Evolutionary conservation across 768 basidiomycete species (phyloP), one percentile per base, ranked within the genome.

Genomic region (Tylopilus balloui): DNA sequence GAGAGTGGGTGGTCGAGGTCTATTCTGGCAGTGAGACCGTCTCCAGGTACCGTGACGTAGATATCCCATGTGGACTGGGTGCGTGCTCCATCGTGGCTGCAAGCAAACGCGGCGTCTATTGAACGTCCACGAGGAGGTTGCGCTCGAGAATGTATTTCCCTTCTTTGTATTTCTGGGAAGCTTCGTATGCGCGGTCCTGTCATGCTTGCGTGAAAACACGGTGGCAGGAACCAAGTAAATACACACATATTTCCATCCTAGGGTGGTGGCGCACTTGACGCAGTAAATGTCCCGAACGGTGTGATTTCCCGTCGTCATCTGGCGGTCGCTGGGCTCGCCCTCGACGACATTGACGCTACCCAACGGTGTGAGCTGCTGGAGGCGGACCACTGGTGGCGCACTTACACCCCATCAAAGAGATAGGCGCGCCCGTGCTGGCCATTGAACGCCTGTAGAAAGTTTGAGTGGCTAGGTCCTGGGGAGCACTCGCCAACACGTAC

Each of bases 231-330:
- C n/a, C 23, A 44, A 10, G 28, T 2, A 28, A 20, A 21, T 29
- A 63, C 61, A 34, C 65, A 91, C 96, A 68, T 99, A 99, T 92
- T 97, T 97, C 95, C 96, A 98, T 48, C 95, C 95, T 27, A 99
- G 78, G 15, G 78, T 80, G 42, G 79, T 80, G 51, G 81, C 79
- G 69, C 95, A 99, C 69, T 94, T 95, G 75, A 77, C 72, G 70
- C 95, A 99, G 69, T 81, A 90, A 54, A 98, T 92, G 67, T 99
- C 95, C 48, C 95, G 84, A 28, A 99, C 95, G 23, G 87, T 90
- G 71, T 99, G 96, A 60, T 88, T 83, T 19, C 95, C 95, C 19
- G 95, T 99, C 25, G 93, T 94, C 95, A 98, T 99, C 50, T 84
- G 81, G 53, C 96, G 79, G 66, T 97, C 95, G 64, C 79, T 88